Base-by-base conservation (phyloP, 768 basidiomycete genomes). In the Pisolithus microcarpus region DNA sequence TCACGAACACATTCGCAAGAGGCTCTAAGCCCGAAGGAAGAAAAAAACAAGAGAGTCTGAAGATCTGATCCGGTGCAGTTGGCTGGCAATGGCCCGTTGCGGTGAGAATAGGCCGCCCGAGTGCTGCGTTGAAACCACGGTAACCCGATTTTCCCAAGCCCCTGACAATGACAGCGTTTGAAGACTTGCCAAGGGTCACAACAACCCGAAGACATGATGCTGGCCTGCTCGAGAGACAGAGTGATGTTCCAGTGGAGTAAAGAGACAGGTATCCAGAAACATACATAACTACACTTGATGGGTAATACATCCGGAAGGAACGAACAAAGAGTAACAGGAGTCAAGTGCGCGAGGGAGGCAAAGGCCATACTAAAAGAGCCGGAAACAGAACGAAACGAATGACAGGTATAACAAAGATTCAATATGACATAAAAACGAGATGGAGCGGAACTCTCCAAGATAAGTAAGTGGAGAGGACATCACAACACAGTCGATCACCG, bases 401-500 rank as follows among this genome's bases (percentile, higher is more conserved):
- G 61, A 51, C 54, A 53, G 60, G 64, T 69, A 69, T 69, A 58
- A 53, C 65, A 58, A 23, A 38, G 57, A 23, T 57, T 60, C 56
- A 63, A 69, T 69, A 69, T 53, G 58, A 51, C 58, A 69, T 65
- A 69, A 64, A 52, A 54, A 54, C 49, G 13, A 50, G 28, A 40
- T 36, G 34, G 51, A 49, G 31, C 50, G n/a, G 42, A 39, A 48
- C 38, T 15, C 34, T 34, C 34, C 34, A 5, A 81, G 83, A 40
- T 46, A 43, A 57, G 30, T 7, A 30, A 31, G 30, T n/a, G 15
- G 30, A 16, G 28, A 30, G 18, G 16, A 31, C 18, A 31, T 13
- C 18, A 46, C 15, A 19, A n/a, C 26, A 15, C 23, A 46, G 28
- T 7, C 30, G 23, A 60, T 84, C 72, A 89, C 69, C 89, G 85